Evolutionary conservation across 2,329 filamentous ascomycete species (phyloP).

Genomic region (Calonectria pseudoreteaudii): DNA sequence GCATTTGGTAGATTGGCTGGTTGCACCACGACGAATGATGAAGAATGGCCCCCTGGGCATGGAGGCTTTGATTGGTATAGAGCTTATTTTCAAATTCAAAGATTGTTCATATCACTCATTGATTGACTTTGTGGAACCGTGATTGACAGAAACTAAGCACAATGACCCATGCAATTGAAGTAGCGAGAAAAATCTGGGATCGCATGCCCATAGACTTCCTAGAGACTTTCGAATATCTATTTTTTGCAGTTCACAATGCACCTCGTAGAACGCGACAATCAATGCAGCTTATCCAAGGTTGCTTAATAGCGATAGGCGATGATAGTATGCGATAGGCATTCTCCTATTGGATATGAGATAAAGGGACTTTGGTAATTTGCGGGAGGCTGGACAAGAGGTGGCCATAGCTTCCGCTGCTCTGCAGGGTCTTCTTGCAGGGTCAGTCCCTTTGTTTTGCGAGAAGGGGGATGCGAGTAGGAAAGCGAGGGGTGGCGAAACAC

Average conservation of each 20-base stretch:
- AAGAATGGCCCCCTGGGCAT: not conserved
- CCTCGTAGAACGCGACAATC: not conserved
- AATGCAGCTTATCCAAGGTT: not conserved
- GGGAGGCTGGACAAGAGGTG: slow-evolving; percentile 11
- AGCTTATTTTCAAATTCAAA: not conserved
- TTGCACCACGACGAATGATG: not conserved
- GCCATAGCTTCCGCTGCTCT: not conserved
- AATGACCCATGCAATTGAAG: too few relatives aligned
- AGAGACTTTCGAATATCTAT: not conserved
- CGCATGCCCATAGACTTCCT: not conserved
- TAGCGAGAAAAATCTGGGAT: not conserved
- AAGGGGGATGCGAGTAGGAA: too few relatives aligned
- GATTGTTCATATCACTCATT: not conserved
- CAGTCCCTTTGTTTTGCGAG: slow-evolving; percentile 1
- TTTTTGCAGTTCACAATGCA: not conserved
- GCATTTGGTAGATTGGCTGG: not conserved
- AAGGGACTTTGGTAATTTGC: slow-evolving; percentile 26
- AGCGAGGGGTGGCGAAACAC: not conserved
- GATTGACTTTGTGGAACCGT: not conserved
- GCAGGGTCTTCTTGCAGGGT: not conserved
- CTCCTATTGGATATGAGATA: not conserved
- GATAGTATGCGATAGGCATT: not conserved
- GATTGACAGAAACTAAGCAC: not conserved
- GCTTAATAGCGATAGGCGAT: not conserved
- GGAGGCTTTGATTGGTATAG: not conserved